phyloP scores from a whole-genome alignment of 495 filamentous ascomycete genomes.

The Podospora australis region DNA sequence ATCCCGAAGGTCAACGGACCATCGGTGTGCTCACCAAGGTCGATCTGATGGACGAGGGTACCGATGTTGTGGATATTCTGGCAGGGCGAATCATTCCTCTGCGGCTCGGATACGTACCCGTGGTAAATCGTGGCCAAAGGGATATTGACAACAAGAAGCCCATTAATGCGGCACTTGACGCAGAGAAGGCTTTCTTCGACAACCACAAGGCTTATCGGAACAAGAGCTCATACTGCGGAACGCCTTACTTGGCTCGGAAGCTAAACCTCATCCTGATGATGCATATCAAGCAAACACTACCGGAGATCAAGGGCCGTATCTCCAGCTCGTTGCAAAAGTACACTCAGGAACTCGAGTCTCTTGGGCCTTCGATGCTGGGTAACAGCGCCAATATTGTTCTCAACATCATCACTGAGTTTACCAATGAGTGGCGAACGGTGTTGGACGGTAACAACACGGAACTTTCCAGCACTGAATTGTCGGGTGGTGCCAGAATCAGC shows the following conservation, averaged over 20 bases:
- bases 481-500: slow-evolving; percentile 95
- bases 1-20: slow-evolving; percentile 95
- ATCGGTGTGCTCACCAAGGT: slow-evolving; percentile 99
- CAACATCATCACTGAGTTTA: slow-evolving; percentile 98
- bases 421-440: slow-evolving; percentile 92
- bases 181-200: slow-evolving; percentile 96
- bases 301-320: slow-evolving; percentile 96
- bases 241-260: slow-evolving; percentile 92
- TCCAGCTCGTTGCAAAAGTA: slow-evolving; percentile 90
- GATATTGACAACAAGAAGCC: slow-evolving; percentile 96
- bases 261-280: slow-evolving; percentile 99
- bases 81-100: slow-evolving; percentile 96
- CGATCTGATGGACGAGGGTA: slow-evolving; percentile 98
- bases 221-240: slow-evolving; percentile 97
- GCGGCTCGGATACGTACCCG: slow-evolving; percentile 92
- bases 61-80: slow-evolving; percentile 98
- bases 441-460: slow-evolving; percentile 96
- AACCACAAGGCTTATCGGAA: slow-evolving; percentile 98
- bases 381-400: slow-evolving; percentile 94
- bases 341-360: slow-evolving; percentile 64
- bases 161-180: slow-evolving; percentile 87
- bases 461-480: slow-evolving; percentile 86
- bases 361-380: slow-evolving; percentile 93
- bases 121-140: slow-evolving; percentile 97
- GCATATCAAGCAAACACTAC: slow-evolving; percentile 99